phyloP scores from a whole-genome alignment of 306 rosid species.

The Vicia sativa region DNA sequence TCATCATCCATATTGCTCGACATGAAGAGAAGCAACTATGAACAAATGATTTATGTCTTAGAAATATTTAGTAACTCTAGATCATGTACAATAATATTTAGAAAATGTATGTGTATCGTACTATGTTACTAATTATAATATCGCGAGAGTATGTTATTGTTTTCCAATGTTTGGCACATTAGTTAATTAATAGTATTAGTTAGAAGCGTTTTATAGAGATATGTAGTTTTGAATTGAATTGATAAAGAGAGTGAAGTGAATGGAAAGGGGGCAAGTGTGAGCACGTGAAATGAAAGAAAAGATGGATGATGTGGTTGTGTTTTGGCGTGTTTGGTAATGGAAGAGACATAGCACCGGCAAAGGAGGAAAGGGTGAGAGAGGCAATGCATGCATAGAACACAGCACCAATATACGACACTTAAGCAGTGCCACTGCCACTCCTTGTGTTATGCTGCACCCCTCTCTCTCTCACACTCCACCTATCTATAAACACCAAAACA shows the following conservation, averaged over 20 bases:
- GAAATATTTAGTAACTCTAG: neutral
- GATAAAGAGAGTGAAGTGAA: neutral
- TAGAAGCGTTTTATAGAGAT: neutral
- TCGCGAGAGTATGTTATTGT: neutral
- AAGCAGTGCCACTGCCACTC: slow-evolving; percentile 31
- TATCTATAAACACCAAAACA: slow-evolving; percentile 20
- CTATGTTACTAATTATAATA: neutral
- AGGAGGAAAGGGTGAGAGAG: slow-evolving; percentile 52
- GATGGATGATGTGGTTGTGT: slow-evolving; percentile 37
- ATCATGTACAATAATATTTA: neutral
- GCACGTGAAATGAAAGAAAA: slow-evolving; percentile 39
- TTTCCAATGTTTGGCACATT: neutral
- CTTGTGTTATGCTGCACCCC: slow-evolving; percentile 2
- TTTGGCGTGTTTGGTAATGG: slow-evolving; percentile 57
- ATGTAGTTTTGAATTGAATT: neutral
- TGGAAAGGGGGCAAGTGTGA: neutral
- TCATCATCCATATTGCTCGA: no score
- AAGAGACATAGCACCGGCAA: slow-evolving; percentile 78
- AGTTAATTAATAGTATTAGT: neutral
- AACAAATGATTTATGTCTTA: no score
- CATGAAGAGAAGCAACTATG: no score
- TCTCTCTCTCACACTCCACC: neutral
- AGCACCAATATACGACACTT: slow-evolving; percentile 48
- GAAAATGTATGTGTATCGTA: neutral
- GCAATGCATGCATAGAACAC: slow-evolving; percentile 58